Base-by-base conservation (phyloP, 1,284 basidiomycete species). In the Porodaedalea pini region DNA sequence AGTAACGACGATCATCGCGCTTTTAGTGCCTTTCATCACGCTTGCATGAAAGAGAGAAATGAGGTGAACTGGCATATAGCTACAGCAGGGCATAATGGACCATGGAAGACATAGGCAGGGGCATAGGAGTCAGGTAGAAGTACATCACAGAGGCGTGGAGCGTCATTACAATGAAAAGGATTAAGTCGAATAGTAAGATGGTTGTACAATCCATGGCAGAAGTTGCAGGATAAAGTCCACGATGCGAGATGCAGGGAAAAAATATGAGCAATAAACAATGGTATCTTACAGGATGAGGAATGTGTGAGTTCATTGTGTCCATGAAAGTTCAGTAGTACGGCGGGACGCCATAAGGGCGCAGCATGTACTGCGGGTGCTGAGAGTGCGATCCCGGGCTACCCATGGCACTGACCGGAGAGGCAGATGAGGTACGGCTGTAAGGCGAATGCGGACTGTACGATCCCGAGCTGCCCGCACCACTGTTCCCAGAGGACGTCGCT, bases 401-500 rank as follows among this genome's bases (percentile, higher is more conserved):
- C 17, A 15, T 19, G 19, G 55, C 23, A 17, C 55, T 51, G 47
- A 52, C 32, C 3, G 56, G 56, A 29, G 56, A 57, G 4, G 34
- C 23, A 7, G 56, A 52, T 10, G 49, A 37, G n/a, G 56, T 25
- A 1, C 56, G 56, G 54, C 34, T 39, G 44, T 47, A 39, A 7
- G 45, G 37, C 15, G 56, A 53, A 32, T 53, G 29, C 21, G 56
- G 56, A 23, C 50, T 57, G 50, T 52, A 52, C 17, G 56, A 57
- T 5, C 51, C 32, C 6, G 34, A 19, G 31, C 56, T 57, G 23
- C 56, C 51, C 6, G 27, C 25, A 6, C 27, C 29, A 17, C 37
- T 50, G 29, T 47, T 31, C 19, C 55, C 55, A 8, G 56, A 52
- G 3, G 56, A 57, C 32, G 55, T 51, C 3, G 44, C 45, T 10